Conservation (phyloP, 768 basidiomycete genomes). For the Agaricus sinodeliciosus region DNA sequence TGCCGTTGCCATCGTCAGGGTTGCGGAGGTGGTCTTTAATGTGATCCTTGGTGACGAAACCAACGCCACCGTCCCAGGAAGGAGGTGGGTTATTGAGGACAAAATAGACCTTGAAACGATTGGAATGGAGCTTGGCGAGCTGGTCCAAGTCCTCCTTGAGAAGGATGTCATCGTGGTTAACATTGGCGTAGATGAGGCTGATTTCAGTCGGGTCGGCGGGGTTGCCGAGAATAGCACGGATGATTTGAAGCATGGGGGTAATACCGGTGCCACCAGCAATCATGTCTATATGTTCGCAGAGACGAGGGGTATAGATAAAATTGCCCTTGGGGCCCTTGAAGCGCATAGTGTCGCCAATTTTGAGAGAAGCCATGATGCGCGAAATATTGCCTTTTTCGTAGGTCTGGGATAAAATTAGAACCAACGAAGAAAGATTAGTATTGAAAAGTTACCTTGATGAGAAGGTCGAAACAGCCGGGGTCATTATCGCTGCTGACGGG, state of each 20-base stretch:
- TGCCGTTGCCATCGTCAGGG: constrained; percentile 54
- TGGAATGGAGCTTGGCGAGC: constrained; percentile 49
- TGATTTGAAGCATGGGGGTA: constrained; percentile 98
- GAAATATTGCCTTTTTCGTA: constrained; percentile 99
- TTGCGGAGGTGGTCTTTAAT: constrained; percentile 78
- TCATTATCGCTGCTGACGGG: constrained; percentile 93
- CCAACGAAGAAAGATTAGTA: not conserved
- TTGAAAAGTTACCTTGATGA: constrained; percentile 72
- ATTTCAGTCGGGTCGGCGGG: constrained; percentile 79
- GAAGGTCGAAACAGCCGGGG: constrained; percentile 88
- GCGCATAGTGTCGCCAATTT: constrained; percentile 80
- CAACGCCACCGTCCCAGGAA: constrained; percentile 82
- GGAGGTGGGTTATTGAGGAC: constrained; percentile 93
- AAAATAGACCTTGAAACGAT: constrained; percentile 72
- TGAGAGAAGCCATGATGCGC: constrained; percentile 71
- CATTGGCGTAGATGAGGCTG: constrained; percentile 94
- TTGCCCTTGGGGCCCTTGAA: constrained; percentile 97
- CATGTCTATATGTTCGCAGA: constrained; percentile 85
- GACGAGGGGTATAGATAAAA: constrained; percentile 73
- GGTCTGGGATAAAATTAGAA: constrained; percentile 42
- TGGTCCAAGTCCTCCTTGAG: constrained; percentile 83
- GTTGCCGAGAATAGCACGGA: constrained; percentile 88
- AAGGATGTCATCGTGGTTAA: constrained; percentile 87
- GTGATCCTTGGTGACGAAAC: constrained; percentile 91
- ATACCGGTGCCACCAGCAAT: constrained; percentile 99